phyloP scores from a whole-genome alignment of 345 rosid genomes.

The sweet orange (Citrus sinensis) region DNA sequence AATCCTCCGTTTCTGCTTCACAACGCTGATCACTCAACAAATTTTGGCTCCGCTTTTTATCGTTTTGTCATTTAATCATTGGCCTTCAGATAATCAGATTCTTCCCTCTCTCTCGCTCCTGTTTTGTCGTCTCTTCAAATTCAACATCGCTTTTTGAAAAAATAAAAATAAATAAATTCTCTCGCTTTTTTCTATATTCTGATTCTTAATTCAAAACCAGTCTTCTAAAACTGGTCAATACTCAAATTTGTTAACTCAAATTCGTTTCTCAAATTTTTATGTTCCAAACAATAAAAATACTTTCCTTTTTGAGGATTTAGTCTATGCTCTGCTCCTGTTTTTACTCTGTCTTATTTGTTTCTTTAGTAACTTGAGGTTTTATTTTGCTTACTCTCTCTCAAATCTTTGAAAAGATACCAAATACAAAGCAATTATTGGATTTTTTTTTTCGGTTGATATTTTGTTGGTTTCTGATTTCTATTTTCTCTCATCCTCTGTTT shows the following conservation, averaged over 20 bases:
- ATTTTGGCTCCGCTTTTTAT: not conserved
- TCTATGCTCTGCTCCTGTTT: not conserved
- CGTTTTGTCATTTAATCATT: conserved; percentile 1
- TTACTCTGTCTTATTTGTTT: not conserved
- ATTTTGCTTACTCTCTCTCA: too few relatives aligned
- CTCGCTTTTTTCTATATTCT: not conserved
- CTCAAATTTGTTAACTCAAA: too few relatives aligned
- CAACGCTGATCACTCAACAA: not conserved
- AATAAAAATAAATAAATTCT: not conserved
- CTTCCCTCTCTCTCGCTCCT: not conserved
- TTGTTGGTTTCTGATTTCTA: not conserved
- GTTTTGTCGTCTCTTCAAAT: not conserved
- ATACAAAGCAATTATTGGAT: not conserved
- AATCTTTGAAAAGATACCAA: not conserved
- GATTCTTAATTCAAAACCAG: not conserved
- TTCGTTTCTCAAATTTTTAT: not conserved
- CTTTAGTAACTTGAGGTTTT: too few relatives aligned
- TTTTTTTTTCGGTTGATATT: not conserved
- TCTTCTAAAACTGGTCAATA: not conserved
- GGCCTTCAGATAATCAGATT: not conserved
- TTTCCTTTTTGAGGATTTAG: too few relatives aligned
- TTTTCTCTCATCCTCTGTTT: not conserved
- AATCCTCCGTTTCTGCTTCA: not conserved
- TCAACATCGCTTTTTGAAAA: conserved; percentile 2
- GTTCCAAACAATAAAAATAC: too few relatives aligned